Percentiles rank a stretch among this genome's conserved stretches.
Conservation (phyloP, 169 alveolate genomes). For the Neospora caninum region DNA sequence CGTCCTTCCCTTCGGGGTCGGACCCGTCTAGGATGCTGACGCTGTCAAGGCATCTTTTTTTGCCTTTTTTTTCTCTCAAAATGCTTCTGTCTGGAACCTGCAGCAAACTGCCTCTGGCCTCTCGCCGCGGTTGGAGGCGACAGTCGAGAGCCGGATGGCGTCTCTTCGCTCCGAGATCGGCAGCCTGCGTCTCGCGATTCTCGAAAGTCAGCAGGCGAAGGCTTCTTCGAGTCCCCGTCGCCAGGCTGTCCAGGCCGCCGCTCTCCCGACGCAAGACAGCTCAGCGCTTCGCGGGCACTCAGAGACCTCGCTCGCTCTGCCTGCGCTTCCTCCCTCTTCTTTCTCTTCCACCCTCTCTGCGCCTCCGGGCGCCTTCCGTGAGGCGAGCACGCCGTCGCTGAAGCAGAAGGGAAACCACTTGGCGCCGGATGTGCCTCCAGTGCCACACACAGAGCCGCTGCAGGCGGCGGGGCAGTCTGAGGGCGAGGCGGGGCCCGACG, state of each 20-base stretch:
- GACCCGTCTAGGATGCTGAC: no score
- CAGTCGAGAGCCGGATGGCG: not conserved
- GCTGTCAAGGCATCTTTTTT: no score
- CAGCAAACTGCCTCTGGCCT: not conserved
- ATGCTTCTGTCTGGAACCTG: no score
- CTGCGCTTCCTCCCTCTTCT: not conserved
- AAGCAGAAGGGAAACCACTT: not conserved
- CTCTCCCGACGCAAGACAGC: not conserved
- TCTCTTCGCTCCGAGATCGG: not conserved
- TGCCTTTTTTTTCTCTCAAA: no score
- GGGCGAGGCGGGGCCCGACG: not conserved
- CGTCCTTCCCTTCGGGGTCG: no score
- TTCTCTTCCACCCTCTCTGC: not conserved
- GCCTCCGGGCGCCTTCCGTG: not conserved
- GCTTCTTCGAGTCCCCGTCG: not conserved
- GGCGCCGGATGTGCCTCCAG: not conserved
- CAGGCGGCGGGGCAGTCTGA: not conserved
- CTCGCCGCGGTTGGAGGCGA: not conserved
- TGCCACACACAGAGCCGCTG: not conserved
- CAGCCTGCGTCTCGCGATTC: not conserved
- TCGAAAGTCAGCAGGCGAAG: not conserved
- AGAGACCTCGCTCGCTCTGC: not conserved
- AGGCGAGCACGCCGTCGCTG: not conserved
- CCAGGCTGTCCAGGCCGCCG: not conserved
- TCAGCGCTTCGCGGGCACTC: not conserved